phyloP scores from a whole-genome alignment of 1,284 basidiomycete species.

The Ceratobasidium sp. region DNA sequence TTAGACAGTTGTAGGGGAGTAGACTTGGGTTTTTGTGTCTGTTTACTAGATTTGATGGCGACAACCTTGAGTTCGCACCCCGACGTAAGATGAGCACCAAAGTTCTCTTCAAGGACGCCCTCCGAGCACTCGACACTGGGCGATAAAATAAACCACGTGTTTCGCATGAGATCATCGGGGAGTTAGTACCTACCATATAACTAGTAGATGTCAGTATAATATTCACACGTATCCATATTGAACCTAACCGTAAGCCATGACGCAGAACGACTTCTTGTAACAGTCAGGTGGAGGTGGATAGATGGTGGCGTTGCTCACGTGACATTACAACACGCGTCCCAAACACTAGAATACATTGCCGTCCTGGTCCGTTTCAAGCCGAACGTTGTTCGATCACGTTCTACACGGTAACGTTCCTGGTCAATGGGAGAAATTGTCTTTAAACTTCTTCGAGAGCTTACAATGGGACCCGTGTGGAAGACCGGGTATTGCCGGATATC shows the following conservation, averaged over 20 bases:
- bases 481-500: no score
- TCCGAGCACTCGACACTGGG: conserved; percentile 64
- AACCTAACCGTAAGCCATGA: conserved; percentile 36
- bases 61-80: conserved; percentile 55
- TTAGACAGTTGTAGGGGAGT: conserved; percentile 46
- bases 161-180: not conserved
- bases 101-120: conserved; percentile 61
- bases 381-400: no score
- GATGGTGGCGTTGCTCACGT: not conserved
- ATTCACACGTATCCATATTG: not conserved
- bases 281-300: not conserved
- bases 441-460: no score
- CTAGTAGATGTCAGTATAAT: conserved; percentile 14
- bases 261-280: not conserved
- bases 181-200: conserved; percentile 20
- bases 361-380: no score
- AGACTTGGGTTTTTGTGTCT: conserved; percentile 48
- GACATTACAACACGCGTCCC: not conserved
- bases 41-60: not conserved
- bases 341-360: no score
- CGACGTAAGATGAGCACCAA: conserved; percentile 67
- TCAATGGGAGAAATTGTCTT: no score
- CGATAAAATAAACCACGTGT: not conserved
- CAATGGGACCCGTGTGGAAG: no score
- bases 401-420: no score